phyloP scores from a whole-genome alignment of 2,329 filamentous ascomycete species.

The Cladosporium oxysporum region DNA sequence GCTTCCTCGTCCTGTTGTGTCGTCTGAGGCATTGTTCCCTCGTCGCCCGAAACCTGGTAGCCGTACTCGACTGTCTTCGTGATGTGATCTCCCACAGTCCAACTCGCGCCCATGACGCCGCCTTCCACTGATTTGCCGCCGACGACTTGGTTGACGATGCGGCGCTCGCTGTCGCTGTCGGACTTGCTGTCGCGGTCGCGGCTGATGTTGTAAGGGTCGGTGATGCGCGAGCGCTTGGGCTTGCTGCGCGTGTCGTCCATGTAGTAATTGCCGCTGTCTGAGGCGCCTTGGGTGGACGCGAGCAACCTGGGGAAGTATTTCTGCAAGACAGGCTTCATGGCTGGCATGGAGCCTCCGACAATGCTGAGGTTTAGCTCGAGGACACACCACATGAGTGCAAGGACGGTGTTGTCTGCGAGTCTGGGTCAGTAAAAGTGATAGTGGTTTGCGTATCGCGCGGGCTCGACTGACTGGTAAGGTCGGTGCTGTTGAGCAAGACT shows the following conservation, averaged over 20 bases:
- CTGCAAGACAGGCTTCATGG: constrained; percentile 17
- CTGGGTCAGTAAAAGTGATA: background rate
- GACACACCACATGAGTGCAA: constrained; percentile 17
- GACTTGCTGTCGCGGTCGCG: constrained; percentile 14
- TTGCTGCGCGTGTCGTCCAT: constrained; percentile 14
- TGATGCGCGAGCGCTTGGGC: constrained; percentile 17
- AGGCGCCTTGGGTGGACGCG: constrained; percentile 8
- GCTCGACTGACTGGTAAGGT: constrained; percentile 8
- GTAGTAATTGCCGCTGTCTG: constrained; percentile 12
- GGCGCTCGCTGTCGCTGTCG: constrained; percentile 16
- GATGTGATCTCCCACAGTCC: constrained; percentile 1
- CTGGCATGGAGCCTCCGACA: constrained; percentile 16
- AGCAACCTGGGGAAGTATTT: constrained; percentile 16
- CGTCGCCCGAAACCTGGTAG: constrained; percentile 10
- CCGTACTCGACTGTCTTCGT: constrained; percentile 18
- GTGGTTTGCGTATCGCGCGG: background rate
- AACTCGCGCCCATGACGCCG: constrained; percentile 13
- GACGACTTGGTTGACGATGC: background rate
- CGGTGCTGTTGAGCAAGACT: constrained; percentile 10
- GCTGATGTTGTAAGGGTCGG: constrained; percentile 13
- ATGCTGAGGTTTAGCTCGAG: constrained; percentile 18
- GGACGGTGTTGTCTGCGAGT: constrained; percentile 11
- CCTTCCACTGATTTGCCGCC: background rate
- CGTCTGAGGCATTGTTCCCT: background rate
- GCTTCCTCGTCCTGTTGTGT: constrained; percentile 13